Percentiles rank a stretch among this genome's conserved stretches.
phyloP scores from a whole-genome alignment of 345 rosid genomes.

The Eucalyptus marginata region DNA sequence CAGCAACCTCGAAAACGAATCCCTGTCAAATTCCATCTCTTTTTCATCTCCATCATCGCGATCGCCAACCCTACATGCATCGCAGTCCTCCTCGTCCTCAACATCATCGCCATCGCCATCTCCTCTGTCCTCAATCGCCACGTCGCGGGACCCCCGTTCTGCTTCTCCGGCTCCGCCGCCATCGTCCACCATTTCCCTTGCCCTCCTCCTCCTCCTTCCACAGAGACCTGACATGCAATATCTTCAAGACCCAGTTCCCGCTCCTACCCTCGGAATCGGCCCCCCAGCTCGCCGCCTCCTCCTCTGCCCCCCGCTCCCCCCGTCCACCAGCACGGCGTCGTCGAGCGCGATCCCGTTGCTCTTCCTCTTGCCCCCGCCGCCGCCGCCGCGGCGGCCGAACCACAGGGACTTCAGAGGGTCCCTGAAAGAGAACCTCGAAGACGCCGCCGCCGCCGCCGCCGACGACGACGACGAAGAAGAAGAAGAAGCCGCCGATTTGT shows the following conservation, averaged over 20 bases:
- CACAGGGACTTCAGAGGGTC: slow-evolving; percentile 42
- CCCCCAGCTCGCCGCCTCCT: neutral
- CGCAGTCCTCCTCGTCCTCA: slow-evolving; percentile 37
- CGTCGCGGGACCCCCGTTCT: neutral
- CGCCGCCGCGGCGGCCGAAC: slow-evolving; percentile 23
- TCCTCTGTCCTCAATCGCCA: neutral
- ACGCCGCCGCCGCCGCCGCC: neutral
- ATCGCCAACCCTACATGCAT: slow-evolving; percentile 26
- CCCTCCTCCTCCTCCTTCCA: slow-evolving; percentile 8
- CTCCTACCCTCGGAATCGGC: slow-evolving; percentile 13
- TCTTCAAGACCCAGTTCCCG: slow-evolving; percentile 84
- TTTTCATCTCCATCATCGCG: slow-evolving; percentile 25
- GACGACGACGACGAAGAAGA: neutral
- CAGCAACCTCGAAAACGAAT: slow-evolving; percentile 63
- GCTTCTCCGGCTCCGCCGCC: neutral
- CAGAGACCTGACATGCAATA: slow-evolving; percentile 61
- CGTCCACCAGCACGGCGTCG: slow-evolving; percentile 44
- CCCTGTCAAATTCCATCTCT: slow-evolving; percentile 45
- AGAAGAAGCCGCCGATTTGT: slow-evolving; percentile 6
- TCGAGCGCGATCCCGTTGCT: slow-evolving; percentile 44
- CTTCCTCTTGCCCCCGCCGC: slow-evolving; percentile 11
- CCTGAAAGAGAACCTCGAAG: slow-evolving; percentile 34
- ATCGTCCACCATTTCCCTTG: neutral
- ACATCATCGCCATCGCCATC: neutral
- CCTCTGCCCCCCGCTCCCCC: slow-evolving; percentile 6